Evolutionary conservation across 2,329 filamentous ascomycete species (phyloP).

Genomic region (Cryphonectria carpinicola): DNA sequence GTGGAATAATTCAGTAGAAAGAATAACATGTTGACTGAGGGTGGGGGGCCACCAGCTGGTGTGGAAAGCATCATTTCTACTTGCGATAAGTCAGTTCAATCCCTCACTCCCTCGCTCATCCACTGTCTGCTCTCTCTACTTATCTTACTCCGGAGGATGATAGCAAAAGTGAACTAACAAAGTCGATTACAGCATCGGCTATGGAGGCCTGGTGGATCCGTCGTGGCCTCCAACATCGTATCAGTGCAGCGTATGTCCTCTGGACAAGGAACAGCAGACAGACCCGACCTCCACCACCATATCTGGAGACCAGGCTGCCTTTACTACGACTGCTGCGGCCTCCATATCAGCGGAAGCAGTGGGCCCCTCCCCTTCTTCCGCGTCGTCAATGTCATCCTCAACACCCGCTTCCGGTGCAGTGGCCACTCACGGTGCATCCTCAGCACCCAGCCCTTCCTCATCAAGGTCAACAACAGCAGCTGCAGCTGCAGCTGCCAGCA

Average conservation of each 20-base stretch:
- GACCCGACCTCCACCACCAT: neutral
- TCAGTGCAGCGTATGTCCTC: slow-evolving; percentile 33
- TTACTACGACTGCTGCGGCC: neutral
- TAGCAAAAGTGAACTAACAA: slow-evolving; percentile 8
- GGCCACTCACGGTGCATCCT: neutral
- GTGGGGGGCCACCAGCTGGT: slow-evolving; percentile 44
- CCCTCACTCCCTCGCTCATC: neutral
- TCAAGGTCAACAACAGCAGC: neutral
- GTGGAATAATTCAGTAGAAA: slow-evolving; percentile 16
- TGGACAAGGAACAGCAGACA: neutral
- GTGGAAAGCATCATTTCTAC: slow-evolving; percentile 55
- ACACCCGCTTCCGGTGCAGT: no score
- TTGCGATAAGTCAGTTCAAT: slow-evolving; percentile 51
- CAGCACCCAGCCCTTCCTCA: neutral
- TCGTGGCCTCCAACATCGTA: slow-evolving; percentile 40
- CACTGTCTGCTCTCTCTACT: neutral
- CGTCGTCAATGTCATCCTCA: neutral
- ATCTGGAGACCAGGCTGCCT: neutral
- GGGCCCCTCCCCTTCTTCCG: neutral
- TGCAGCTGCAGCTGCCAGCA: neutral
- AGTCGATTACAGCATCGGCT: slow-evolving; percentile 35
- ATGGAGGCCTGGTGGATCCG: slow-evolving; percentile 39
- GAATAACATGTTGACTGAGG: slow-evolving; percentile 29
- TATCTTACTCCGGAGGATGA: neutral
- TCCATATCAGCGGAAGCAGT: neutral